Percentiles rank a stretch among this genome's conserved stretches.
These are phyloP conservation scores for Penicillium capsulatum DNA, from an alignment of 2,329 filamentous ascomycete genomes.

Conservation along the genomic window DNA sequence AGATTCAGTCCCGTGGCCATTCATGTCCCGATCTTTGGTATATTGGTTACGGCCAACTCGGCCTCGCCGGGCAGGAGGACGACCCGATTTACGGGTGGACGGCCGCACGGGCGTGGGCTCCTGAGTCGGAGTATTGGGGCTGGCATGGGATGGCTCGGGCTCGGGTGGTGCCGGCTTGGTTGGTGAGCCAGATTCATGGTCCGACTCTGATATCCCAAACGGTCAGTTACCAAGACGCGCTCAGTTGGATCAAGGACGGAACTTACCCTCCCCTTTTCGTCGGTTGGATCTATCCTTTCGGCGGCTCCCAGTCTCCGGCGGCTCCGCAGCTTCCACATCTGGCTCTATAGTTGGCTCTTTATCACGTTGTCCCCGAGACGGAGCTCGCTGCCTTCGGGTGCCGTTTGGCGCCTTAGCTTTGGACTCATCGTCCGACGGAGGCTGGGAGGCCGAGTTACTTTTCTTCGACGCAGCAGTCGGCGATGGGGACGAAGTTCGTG, in stretches of 20 bases:
- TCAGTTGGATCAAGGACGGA: neutral
- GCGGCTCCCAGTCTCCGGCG: constrained; percentile 70
- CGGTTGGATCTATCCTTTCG: constrained; percentile 78
- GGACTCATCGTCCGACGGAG: constrained; percentile 64
- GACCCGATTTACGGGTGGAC: constrained; percentile 57
- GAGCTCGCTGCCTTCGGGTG: constrained; percentile 57
- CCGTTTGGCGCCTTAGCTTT: constrained; percentile 38
- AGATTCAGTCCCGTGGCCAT: constrained; percentile 48
- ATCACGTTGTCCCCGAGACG: constrained; percentile 51
- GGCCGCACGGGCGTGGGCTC: constrained; percentile 35
- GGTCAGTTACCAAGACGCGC: constrained; percentile 14
- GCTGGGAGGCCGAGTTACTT: constrained; percentile 44
- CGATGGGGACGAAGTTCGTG: constrained; percentile 75
- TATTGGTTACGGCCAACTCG: constrained; percentile 75
- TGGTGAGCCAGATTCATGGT: constrained; percentile 62
- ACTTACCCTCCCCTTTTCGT: constrained; percentile 71
- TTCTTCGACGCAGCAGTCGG: constrained; percentile 54
- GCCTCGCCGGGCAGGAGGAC: constrained; percentile 62
- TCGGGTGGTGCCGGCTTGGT: constrained; percentile 40
- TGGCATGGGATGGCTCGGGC: constrained; percentile 41
- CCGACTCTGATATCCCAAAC: constrained; percentile 59
- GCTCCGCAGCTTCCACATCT: constrained; percentile 66
- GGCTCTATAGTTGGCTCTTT: constrained; percentile 44
- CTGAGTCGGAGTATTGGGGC: constrained; percentile 40
- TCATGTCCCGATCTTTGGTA: constrained; percentile 67